Evolutionary conservation across 2,329 filamentous ascomycete genomes (phyloP).

Genomic region (Pseudogymnoascus destructans): DNA sequence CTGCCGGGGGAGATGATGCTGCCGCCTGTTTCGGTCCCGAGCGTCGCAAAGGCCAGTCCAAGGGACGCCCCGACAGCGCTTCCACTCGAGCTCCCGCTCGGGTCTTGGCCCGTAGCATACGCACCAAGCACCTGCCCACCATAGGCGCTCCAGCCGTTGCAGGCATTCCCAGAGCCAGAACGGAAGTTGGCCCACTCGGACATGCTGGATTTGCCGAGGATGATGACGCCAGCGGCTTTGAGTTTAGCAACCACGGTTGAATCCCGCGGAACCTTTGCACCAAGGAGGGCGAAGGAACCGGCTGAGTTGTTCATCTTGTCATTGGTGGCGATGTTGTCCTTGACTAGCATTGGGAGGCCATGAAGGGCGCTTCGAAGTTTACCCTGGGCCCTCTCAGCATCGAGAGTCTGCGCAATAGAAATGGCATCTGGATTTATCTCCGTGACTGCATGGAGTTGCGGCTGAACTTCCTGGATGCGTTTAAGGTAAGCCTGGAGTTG

Average conservation of each 20-base stretch:
- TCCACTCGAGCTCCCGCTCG: slow-evolving; percentile 47
- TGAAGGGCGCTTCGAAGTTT: slow-evolving; percentile 32
- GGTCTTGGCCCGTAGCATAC: slow-evolving; percentile 49
- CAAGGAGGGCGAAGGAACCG: slow-evolving; percentile 19
- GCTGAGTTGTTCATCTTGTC: slow-evolving; percentile 40
- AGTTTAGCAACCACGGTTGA: slow-evolving; percentile 19
- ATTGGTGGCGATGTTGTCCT: slow-evolving; percentile 46
- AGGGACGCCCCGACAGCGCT: slow-evolving; percentile 46
- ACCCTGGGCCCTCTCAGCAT: slow-evolving; percentile 21
- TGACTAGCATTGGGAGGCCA: slow-evolving; percentile 47
- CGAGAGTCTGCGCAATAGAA: slow-evolving; percentile 21
- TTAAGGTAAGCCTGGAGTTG: slow-evolving; percentile 18
- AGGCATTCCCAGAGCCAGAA: slow-evolving; percentile 34
- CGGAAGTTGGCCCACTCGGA: slow-evolving; percentile 46
- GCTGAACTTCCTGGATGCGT: slow-evolving; percentile 20
- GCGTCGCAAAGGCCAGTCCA: slow-evolving; percentile 42
- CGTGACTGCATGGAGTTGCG: slow-evolving; percentile 19
- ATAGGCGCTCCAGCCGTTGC: slow-evolving; percentile 51
- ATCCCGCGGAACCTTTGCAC: slow-evolving; percentile 18
- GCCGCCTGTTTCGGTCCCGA: slow-evolving; percentile 53
- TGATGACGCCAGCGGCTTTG: slow-evolving; percentile 17
- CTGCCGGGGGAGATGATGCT: slow-evolving; percentile 44
- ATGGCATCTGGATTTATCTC: slow-evolving; percentile 26
- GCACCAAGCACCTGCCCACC: slow-evolving; percentile 49
- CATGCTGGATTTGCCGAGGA: slow-evolving; percentile 31